Evolutionary conservation across 192 early-diverging fungal species (phyloP).

Genomic region (Coemansia sp.): DNA sequence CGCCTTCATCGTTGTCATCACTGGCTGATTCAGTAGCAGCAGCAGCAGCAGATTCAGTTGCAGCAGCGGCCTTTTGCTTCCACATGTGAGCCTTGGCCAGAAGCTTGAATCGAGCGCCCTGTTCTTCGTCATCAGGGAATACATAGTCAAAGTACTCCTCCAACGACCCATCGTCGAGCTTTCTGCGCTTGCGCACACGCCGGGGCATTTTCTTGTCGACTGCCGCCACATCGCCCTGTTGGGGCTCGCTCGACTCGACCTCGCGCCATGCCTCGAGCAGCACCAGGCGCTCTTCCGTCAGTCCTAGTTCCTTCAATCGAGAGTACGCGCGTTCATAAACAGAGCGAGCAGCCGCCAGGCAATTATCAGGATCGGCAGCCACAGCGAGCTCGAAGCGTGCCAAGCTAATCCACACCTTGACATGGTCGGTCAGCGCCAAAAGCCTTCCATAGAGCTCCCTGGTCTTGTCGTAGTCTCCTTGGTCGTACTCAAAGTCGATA

Average conservation of each 20-base stretch:
- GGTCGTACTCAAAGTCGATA: slow-evolving; percentile 91
- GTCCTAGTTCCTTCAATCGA: slow-evolving; percentile 64
- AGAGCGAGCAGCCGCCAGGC: slow-evolving; percentile 59
- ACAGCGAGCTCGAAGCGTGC: slow-evolving; percentile 87
- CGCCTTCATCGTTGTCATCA: background rate
- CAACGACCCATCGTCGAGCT: slow-evolving; percentile 63
- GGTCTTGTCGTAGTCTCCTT: slow-evolving; percentile 79
- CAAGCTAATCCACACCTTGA: slow-evolving; percentile 96
- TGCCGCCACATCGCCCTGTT: slow-evolving; percentile 54
- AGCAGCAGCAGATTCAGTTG: background rate
- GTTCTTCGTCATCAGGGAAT: slow-evolving; percentile 93
- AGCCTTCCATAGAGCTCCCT: slow-evolving; percentile 82
- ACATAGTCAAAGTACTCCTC: slow-evolving; percentile 99
- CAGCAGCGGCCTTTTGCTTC: slow-evolving; percentile 51
- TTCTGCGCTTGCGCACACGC: slow-evolving; percentile 87
- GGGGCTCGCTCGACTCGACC: slow-evolving; percentile 67
- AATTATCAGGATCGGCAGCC: background rate
- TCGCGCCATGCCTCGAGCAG: slow-evolving; percentile 92
- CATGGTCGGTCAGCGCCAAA: slow-evolving; percentile 85
- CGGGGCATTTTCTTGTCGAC: slow-evolving; percentile 83
- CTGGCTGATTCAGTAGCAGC: background rate
- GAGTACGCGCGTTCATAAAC: slow-evolving; percentile 79
- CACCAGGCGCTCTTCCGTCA: slow-evolving; percentile 73
- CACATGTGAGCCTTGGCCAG: slow-evolving; percentile 89
- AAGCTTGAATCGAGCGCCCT: slow-evolving; percentile 86